Conservation (phyloP, 2,329 filamentous ascomycete genomes). For the Sporothrix sp. region DNA sequence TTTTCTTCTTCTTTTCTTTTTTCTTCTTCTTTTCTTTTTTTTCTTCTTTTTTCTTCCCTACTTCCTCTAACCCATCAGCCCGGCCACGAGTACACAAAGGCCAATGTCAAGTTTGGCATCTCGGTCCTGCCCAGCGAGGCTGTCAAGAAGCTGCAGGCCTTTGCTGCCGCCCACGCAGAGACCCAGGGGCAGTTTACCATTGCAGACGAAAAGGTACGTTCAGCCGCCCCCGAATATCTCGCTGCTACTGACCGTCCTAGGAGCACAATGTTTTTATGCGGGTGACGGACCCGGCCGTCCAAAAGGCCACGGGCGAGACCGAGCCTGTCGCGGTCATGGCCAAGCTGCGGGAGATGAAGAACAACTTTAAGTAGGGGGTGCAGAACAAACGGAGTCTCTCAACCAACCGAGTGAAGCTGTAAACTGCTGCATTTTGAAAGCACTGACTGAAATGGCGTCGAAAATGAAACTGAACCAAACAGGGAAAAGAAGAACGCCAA, state of each 20-base stretch:
- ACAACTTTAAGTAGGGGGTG: constrained; percentile 47
- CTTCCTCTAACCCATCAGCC: constrained; percentile 49
- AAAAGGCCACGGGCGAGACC: constrained; percentile 72
- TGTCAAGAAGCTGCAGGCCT: constrained; percentile 66
- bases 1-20: neutral
- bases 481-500: neutral
- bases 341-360: constrained; percentile 84
- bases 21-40: too few species aligned
- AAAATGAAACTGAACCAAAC: neutral
- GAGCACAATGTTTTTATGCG: constrained; percentile 97
- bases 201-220: constrained; percentile 77
- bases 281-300: constrained; percentile 66
- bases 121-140: constrained; percentile 66
- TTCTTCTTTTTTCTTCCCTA: constrained; percentile 25
- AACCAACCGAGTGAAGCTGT: neutral
- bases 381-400: neutral
- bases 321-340: constrained; percentile 78
- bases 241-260: constrained; percentile 33
- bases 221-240: too few species aligned
- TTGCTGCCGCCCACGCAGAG: constrained; percentile 69
- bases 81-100: constrained; percentile 96
- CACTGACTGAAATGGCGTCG: too few species aligned
- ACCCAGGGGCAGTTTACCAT: constrained; percentile 96
- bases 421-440: too few species aligned
- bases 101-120: constrained; percentile 80